Conservation (phyloP, 116 monocot species). For the Thalassia testudinum region DNA sequence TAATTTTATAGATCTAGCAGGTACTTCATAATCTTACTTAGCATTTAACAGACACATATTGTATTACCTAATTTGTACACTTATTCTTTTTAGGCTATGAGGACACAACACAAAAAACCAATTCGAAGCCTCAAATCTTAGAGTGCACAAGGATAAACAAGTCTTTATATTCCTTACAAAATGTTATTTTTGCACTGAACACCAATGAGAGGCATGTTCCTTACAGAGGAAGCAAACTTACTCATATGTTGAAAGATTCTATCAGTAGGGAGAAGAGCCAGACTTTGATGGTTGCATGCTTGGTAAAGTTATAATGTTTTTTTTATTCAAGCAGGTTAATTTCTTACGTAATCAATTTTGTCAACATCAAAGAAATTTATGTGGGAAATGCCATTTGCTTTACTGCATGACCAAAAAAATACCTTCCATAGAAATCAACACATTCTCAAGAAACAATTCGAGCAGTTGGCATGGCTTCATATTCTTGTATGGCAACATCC, state of each 20-base stretch:
- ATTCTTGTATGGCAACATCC: slow-evolving; percentile 34
- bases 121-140: neutral
- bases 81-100: slow-evolving; percentile 30
- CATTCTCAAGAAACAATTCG: slow-evolving; percentile 35
- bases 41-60: neutral
- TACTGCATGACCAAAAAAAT: neutral
- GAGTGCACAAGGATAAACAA: slow-evolving; percentile 30
- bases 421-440: slow-evolving; percentile 20
- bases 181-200: slow-evolving; percentile 59
- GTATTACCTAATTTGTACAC: neutral
- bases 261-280: slow-evolving; percentile 18
- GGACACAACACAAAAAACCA: slow-evolving; percentile 20
- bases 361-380: neutral
- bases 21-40: slow-evolving; percentile 9
- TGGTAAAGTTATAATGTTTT: slow-evolving; percentile 24
- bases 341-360: neutral
- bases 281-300: slow-evolving; percentile 37
- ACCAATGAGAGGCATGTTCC: slow-evolving; percentile 29
- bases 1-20: slow-evolving; percentile 49
- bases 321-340: neutral
- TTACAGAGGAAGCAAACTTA: slow-evolving; percentile 57
- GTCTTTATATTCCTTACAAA: slow-evolving; percentile 43
- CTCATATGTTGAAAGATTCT: slow-evolving; percentile 50
- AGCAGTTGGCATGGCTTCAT: slow-evolving; percentile 42
- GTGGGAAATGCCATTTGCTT: neutral